Base-by-base conservation (phyloP, 2,329 filamentous ascomycete genomes). In the Helotiales sp. region DNA sequence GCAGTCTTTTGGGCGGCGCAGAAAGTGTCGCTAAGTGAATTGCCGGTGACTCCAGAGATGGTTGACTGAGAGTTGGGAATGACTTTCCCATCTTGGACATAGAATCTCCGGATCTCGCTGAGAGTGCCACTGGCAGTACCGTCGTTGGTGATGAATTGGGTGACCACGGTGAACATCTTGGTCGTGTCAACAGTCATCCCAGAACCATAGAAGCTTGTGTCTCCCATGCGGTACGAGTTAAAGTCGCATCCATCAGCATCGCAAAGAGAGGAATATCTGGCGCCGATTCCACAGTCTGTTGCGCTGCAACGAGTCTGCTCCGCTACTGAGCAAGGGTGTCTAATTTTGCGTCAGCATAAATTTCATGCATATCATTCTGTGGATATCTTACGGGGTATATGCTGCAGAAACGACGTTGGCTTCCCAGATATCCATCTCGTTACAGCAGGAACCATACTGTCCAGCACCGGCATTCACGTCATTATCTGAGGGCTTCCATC, bases 351-450 rank as follows among this genome's bases (percentile, higher is more conserved):
- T 59, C 30, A 59, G 48, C 15, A 40, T 12, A 19, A 27, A n/a
- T 8, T 25, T 10, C 9, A 22, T 24, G 19, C 13, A 31, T 10
- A 44, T 5, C n/a, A 47, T 9, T 12, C 5, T 30, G 17, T 12
- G 10, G 15, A 5, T 17, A 27, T 42, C 61, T 59, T 54, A 66
- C 63, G 84, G 82, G 15, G 84, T 87, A 63, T 79, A 78, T 22
- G 83, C 84, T 22, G 76, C 77, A 22, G 83, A 79, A 66, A 84
- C 77, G 57, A 73, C 77, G 75, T 87, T 86, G 49, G 83, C 82
- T 70, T 87, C 84, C 83, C 83, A 86, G 69, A 86, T 79, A 67
- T 89, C 86, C 80, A 89, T 85, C 74, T 89, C 86, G 42, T 80
- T 75, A 72, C 86, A 89, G 79, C 86, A 88, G 40, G 84, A 77